Base-by-base conservation (phyloP, 768 basidiomycete genomes). In the Gautieria morchelliformis region DNA sequence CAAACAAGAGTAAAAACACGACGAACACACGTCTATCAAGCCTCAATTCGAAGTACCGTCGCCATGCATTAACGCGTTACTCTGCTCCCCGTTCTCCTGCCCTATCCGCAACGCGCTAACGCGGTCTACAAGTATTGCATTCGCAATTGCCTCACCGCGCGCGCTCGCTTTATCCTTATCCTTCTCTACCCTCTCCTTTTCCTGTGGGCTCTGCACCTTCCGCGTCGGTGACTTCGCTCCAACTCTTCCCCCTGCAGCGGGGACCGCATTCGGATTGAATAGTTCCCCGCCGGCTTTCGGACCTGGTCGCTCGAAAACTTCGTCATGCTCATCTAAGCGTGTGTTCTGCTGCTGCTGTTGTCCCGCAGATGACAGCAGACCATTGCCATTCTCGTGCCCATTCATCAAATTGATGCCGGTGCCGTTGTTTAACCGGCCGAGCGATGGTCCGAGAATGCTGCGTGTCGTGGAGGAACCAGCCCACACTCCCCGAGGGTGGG, bases 401-500 rank as follows among this genome's bases (percentile, higher is more conserved):
- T 47, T 53, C 32, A 37, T 35, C 27, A 15, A 4, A 27, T 35
- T 37, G 30, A 40, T 32, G 22, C 30, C 32, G 19, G 49, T 10
- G 7, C 27, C 39, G 30, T 57, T 48, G 54, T 35, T 35, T 5
- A 40, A 20, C 4, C 55, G 50, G 33, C 19, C 32, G 19, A 42
- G 35, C 4, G 50, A 52, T 11, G 75, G 68, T 59, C 74, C 69
- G 44, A 87, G 75, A 58, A 81, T 74, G 20, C 83, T 74, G 14
- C 83, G 74, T 20, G 72, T 71, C 24, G 72, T 72, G 24, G 79
- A 72, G 27, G 79, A 68, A 60, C 83, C 84, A 20, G 78, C 81
- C 89, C 89, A 91, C 22, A 84, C 88, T 24, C 88, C 87, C 74
- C 73, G 6, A 78, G 78, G 1, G 73, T 70, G 3, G 83, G 82